Conservation (phyloP, 2,329 filamentous ascomycete genomes). For the Hypocreales sp. region DNA sequence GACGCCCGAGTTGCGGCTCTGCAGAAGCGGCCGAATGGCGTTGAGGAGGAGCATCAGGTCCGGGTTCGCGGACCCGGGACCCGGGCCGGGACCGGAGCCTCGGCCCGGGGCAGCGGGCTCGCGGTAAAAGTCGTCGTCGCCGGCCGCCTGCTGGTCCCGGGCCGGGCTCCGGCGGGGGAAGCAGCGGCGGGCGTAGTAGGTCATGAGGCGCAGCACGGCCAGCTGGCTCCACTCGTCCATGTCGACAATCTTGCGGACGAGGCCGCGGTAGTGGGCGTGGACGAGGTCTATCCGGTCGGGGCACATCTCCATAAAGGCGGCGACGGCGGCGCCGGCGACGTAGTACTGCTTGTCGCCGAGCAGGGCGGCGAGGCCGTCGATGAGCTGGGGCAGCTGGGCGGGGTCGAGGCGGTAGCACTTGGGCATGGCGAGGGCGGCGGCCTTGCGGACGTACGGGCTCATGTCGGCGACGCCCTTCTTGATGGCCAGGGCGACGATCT, state of each 20-base stretch:
- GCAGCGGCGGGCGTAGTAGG: conserved; percentile 70
- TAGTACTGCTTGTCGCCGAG: conserved; percentile 90
- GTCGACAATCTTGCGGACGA: conserved; percentile 85
- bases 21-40: conserved; percentile 67
- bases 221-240: conserved; percentile 99
- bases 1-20: conserved; percentile 86
- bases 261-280: conserved; percentile 71
- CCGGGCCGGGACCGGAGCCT: conserved; percentile 26
- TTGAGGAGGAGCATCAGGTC: conserved; percentile 73
- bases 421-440: conserved; percentile 82
- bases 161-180: conserved; percentile 58
- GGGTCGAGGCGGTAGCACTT: conserved; percentile 92
- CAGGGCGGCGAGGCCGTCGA: conserved; percentile 65
- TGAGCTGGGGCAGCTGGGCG: conserved; percentile 65
- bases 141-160: conserved; percentile 25
- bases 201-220: conserved; percentile 67
- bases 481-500: conserved; percentile 91
- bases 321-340: conserved; percentile 86
- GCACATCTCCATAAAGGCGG: conserved; percentile 78
- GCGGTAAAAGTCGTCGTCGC: conserved; percentile 67
- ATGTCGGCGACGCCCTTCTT: conserved; percentile 89
- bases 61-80: conserved; percentile 47
- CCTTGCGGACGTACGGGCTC: conserved; percentile 85
- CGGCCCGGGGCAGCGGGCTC: conserved; percentile 41
- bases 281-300: conserved; percentile 78